A percentile compares a stretch with the other conserved stretches of the same genome.
Evolutionary conservation across 1,284 basidiomycete species (phyloP).

Genomic region (Puccinia coronata): DNA sequence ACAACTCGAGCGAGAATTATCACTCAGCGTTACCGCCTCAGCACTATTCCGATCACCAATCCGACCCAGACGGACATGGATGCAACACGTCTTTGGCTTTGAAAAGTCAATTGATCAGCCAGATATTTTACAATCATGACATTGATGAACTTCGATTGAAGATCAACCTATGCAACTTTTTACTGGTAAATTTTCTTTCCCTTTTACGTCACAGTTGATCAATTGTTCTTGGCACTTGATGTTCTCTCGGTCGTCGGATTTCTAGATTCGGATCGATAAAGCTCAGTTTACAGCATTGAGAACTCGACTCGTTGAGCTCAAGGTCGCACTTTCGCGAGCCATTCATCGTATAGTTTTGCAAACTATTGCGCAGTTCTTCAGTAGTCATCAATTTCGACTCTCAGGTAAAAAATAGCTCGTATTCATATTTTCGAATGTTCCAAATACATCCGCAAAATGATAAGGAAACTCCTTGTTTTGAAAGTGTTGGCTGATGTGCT

Average conservation of each 20-base stretch:
- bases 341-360: conserved; percentile 13
- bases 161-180: conserved; percentile 1
- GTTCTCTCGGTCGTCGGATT: too few species aligned
- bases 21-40: not conserved
- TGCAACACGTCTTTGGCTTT: not conserved
- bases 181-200: conserved; percentile 3
- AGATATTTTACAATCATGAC: not conserved
- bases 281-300: not conserved
- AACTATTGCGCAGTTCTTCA: conserved; percentile 2
- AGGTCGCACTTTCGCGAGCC: not conserved
- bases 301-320: not conserved
- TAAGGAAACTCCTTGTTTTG: too few species aligned
- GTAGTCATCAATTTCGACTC: not conserved
- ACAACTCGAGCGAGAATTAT: not conserved
- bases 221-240: too few species aligned
- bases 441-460: too few species aligned
- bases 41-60: too few species aligned
- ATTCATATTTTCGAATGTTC: too few species aligned
- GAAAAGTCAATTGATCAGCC: conserved; percentile 9
- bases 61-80: too few species aligned
- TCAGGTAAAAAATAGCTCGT: too few species aligned
- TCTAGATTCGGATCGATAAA: conserved; percentile 10
- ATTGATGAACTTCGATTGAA: conserved; percentile 23
- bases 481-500: too few species aligned
- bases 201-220: too few species aligned